Conservation (phyloP, 192 early-diverging fungal genomes). For the Gamsiella multidivaricata region DNA sequence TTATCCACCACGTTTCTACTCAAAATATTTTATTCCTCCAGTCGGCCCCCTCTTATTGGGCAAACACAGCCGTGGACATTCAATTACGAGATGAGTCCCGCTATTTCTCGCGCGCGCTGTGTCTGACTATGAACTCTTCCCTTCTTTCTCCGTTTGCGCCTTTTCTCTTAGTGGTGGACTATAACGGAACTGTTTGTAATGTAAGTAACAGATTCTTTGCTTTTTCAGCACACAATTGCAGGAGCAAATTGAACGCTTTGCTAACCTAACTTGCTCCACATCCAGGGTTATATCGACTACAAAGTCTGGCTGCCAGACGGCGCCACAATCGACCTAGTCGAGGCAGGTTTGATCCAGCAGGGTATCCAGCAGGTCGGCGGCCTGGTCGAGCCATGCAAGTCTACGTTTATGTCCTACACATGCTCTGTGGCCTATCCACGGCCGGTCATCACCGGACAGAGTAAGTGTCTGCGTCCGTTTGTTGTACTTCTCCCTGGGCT, state of each 20-base stretch:
- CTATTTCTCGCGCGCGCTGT: no score
- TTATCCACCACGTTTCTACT: no score
- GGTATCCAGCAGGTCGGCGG: conserved; percentile 2
- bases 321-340: conserved; percentile 3
- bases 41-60: no score
- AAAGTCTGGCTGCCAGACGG: conserved; percentile 38
- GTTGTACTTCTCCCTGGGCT: no score
- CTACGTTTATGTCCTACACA: conserved; percentile 26
- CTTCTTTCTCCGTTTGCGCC: not conserved
- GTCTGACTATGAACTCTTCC: no score
- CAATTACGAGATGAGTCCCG: no score
- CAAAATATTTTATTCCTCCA: no score
- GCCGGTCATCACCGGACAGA: conserved; percentile 26
- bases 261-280: not conserved
- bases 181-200: conserved; percentile 44
- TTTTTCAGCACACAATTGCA: not conserved
- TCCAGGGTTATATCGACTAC: conserved; percentile 51
- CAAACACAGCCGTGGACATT: no score
- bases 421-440: conserved; percentile 47
- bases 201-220: conserved; percentile 13
- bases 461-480: conserved; percentile 17
- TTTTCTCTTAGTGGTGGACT: conserved; percentile 32
- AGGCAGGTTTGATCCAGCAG: conserved; percentile 1
- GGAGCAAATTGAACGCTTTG: no score
- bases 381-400: conserved; percentile 35